Percentiles rank a stretch among this genome's conserved stretches.
These are phyloP conservation scores for Symbiodinium pilosum DNA, from an alignment of 73 alveolate species.

Conservation along the genomic window DNA sequence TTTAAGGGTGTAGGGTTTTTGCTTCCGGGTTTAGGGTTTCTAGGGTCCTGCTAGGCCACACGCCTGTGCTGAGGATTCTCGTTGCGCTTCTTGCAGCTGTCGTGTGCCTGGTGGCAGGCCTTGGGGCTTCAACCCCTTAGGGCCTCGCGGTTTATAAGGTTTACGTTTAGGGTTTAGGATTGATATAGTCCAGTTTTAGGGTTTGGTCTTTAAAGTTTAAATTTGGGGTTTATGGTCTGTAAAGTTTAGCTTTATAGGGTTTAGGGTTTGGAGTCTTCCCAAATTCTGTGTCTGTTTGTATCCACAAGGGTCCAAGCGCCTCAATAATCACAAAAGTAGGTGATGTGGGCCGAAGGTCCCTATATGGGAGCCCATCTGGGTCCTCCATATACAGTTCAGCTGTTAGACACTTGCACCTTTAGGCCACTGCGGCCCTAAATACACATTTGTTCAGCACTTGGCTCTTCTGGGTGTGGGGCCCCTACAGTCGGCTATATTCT, in stretches of 20 bases:
- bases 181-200: neutral
- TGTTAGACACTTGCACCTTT: no score
- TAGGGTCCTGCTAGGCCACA: no score
- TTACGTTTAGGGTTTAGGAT: neutral
- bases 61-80: neutral
- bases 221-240: neutral
- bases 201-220: no score
- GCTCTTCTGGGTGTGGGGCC: no score
- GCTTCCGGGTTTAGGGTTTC: neutral
- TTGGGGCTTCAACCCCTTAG: neutral
- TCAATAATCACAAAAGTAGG: neutral
- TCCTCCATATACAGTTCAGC: no score
- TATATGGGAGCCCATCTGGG: no score
- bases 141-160: neutral
- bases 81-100: neutral
- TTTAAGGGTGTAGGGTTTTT: neutral
- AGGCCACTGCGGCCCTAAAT: no score
- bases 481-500: no score
- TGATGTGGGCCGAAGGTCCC: neutral
- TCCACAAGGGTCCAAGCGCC: neutral
- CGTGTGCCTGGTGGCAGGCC: neutral
- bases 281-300: neutral
- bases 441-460: no score
- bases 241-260: neutral
- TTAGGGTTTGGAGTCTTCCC: neutral